These are phyloP conservation scores for Ormosia emarginata DNA, from an alignment of 306 rosid species.

Conservation along the genomic window DNA sequence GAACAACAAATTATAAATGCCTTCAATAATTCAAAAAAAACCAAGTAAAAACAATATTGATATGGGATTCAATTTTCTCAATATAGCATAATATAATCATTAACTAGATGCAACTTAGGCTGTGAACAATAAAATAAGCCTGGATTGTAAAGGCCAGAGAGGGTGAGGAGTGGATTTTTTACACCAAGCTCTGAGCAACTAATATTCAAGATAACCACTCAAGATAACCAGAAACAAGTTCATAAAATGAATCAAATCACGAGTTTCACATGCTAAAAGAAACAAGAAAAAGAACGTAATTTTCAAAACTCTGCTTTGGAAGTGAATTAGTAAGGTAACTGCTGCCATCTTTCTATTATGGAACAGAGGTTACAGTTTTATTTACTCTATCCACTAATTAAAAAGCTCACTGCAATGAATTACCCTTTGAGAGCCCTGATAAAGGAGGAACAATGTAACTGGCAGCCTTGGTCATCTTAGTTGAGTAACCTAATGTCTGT, in stretches of 20 bases:
- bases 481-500: constrained; percentile 63
- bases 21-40: neutral
- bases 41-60: neutral
- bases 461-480: constrained; percentile 36
- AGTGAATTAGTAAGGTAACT: constrained; percentile 8
- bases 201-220: neutral
- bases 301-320: neutral
- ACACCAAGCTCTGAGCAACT: neutral
- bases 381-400: constrained; percentile 1
- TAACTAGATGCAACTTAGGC: neutral
- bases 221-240: constrained; percentile 1
- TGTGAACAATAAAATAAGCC: neutral
- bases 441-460: constrained; percentile 56
- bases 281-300: neutral
- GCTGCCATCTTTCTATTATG: neutral
- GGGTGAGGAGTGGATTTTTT: neutral
- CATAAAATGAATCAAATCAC: neutral
- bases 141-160: neutral
- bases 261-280: neutral
- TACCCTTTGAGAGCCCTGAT: constrained; percentile 73
- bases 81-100: neutral
- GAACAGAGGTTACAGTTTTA: neutral
- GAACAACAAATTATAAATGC: neutral
- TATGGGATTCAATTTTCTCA: neutral
- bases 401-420: constrained; percentile 17